These are phyloP conservation scores for Beauveria caledonica DNA, from an alignment of 2,329 filamentous ascomycete genomes.

Conservation along the genomic window DNA sequence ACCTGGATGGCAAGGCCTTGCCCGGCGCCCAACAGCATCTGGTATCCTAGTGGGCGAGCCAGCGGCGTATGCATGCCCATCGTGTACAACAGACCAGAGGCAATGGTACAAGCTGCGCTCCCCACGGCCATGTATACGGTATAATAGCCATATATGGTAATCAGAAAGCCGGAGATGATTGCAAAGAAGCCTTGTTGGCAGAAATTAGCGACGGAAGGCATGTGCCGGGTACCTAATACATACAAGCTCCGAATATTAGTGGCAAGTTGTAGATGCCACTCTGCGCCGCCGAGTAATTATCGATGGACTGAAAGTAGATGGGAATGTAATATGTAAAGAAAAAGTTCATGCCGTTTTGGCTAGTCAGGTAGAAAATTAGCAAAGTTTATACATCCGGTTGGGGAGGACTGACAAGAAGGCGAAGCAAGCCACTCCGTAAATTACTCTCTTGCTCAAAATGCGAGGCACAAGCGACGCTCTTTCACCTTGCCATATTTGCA, in stretches of 20 bases:
- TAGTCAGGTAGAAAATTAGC: neutral
- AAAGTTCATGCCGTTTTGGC: neutral
- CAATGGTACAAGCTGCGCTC: neutral
- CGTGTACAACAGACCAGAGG: neutral
- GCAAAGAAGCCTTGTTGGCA: neutral
- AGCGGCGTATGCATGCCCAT: neutral
- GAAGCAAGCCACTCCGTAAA: neutral
- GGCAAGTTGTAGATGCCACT: slow-evolving; percentile 31
- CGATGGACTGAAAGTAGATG: slow-evolving; percentile 27
- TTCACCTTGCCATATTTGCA: slow-evolving; percentile 1
- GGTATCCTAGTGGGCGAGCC: neutral
- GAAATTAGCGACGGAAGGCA: neutral
- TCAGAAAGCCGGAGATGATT: neutral
- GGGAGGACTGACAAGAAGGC: neutral
- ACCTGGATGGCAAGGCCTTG: slow-evolving; percentile 1
- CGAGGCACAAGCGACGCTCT: neutral
- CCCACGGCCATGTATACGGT: neutral
- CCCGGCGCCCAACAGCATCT: neutral
- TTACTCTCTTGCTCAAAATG: neutral
- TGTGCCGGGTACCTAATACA: neutral
- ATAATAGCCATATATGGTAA: neutral
- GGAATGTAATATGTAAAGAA: slow-evolving; percentile 25
- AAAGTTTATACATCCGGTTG: no score
- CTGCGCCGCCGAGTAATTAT: slow-evolving; percentile 23
- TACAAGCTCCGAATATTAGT: slow-evolving; percentile 17